Evolutionary conservation across 75 land plant genomes (phyloP).

Genomic region (Cupressus sempervirens): DNA sequence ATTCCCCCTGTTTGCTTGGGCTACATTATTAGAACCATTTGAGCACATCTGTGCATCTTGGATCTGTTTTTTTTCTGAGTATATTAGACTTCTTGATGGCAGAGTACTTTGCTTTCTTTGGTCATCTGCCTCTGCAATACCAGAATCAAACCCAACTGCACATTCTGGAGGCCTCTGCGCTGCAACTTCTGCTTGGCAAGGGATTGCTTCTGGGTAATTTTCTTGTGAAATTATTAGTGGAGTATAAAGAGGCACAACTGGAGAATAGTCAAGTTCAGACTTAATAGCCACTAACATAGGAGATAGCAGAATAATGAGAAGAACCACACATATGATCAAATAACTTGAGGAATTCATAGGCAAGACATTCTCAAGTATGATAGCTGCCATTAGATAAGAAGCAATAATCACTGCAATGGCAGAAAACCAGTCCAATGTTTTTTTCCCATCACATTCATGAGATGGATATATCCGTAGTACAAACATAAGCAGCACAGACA

Average conservation of each 20-base stretch:
- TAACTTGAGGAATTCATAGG: conserved; percentile 16
- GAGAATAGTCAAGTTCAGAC: conserved; percentile 10
- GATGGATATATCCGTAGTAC: conserved; percentile 35
- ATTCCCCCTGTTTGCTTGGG: conserved; percentile 2
- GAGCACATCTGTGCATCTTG: conserved; percentile 1
- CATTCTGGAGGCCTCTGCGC: not conserved
- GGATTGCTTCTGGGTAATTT: not conserved
- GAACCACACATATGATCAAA: conserved; percentile 26
- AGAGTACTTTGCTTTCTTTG: not conserved
- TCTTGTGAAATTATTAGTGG: conserved; percentile 8
- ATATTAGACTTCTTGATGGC: not conserved
- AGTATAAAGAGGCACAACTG: not conserved
- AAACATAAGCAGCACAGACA: conserved; percentile 54
- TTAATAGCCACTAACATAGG: conserved; percentile 44
- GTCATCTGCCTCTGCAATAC: not conserved
- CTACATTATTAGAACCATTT: not conserved
- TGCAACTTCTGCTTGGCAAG: not conserved
- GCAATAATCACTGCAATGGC: conserved; percentile 47
- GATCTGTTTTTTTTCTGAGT: not conserved
- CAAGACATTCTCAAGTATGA: conserved; percentile 49
- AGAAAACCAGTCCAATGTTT: conserved; percentile 51
- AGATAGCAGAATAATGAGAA: conserved; percentile 42
- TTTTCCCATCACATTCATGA: conserved; percentile 28
- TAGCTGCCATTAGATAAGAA: conserved; percentile 63
- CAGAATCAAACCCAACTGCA: not conserved